phyloP scores from a whole-genome alignment of 2,329 filamentous ascomycete genomes.

The Colletotrichum paranaense region DNA sequence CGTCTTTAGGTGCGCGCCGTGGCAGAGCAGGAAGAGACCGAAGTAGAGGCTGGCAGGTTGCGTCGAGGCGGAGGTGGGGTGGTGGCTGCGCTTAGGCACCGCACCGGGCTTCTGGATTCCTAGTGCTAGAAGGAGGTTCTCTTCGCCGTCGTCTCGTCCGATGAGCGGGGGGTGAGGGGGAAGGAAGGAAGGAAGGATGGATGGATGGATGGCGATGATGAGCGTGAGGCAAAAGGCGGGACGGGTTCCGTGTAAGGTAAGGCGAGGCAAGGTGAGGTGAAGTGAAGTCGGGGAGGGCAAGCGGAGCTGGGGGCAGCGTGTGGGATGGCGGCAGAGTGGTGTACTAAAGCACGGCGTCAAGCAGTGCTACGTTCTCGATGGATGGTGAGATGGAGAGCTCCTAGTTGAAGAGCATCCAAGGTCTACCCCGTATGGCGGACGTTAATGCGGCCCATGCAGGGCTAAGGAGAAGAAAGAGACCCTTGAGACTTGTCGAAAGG shows the following conservation, averaged over 20 bases:
- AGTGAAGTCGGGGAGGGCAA: neutral
- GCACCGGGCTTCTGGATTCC: conserved; percentile 32
- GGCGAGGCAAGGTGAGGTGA: conserved; percentile 14
- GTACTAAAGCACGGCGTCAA: neutral
- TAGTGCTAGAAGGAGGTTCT: conserved; percentile 27
- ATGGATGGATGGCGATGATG: conserved; percentile 21
- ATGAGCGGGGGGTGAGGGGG: conserved; percentile 21
- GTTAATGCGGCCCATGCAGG: conserved; percentile 35
- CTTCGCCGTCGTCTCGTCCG: conserved; percentile 20
- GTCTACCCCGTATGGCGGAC: conserved; percentile 30
- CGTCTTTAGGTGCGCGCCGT: conserved; percentile 33
- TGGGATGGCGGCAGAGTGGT: neutral
- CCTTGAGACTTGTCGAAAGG: conserved; percentile 7
- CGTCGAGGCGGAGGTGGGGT: conserved; percentile 32
- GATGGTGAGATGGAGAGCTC: conserved; percentile 16
- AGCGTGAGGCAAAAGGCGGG: conserved; percentile 7
- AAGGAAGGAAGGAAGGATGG: neutral
- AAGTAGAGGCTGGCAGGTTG: conserved; percentile 20
- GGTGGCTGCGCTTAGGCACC: conserved; percentile 35
- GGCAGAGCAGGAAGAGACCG: conserved; percentile 28
- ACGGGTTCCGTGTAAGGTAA: conserved; percentile 16
- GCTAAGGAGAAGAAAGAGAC: conserved; percentile 21
- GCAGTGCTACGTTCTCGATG: conserved; percentile 7
- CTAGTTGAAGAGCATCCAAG: conserved; percentile 15
- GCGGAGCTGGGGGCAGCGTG: conserved; percentile 6